A percentile compares a stretch with the other conserved stretches of the same genome.
These are phyloP conservation scores for Zymoseptoria crescenta DNA, from an alignment of 2,329 filamentous ascomycete genomes.

Conservation along the genomic window DNA sequence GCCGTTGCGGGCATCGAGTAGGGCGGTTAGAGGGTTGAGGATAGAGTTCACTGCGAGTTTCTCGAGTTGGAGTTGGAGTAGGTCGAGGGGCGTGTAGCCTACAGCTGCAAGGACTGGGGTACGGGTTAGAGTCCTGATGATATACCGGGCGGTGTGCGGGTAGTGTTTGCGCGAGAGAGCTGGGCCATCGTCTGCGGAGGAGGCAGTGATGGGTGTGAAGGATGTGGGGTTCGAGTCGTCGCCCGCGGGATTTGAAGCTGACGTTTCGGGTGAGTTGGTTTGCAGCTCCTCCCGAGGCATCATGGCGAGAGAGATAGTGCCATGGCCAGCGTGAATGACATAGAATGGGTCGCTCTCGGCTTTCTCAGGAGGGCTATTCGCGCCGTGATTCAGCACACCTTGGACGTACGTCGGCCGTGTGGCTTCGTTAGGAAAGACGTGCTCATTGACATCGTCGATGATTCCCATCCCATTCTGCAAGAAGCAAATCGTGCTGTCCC, in stretches of 20 bases:
- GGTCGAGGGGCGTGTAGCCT: constrained; percentile 50
- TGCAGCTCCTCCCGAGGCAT: constrained; percentile 33
- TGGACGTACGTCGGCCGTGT: constrained; percentile 68
- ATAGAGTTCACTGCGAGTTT: constrained; percentile 67
- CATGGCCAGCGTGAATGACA: constrained; percentile 51
- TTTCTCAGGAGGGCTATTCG: constrained; percentile 36
- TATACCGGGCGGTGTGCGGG: constrained; percentile 46
- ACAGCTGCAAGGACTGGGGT: constrained; percentile 55
- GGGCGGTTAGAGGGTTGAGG: constrained; percentile 71
- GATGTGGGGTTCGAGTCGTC: neutral
- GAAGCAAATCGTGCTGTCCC: constrained; percentile 64
- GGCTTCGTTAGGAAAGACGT: constrained; percentile 59
- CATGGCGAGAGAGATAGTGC: constrained; percentile 50
- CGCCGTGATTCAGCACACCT: constrained; percentile 56
- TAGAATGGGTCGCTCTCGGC: constrained; percentile 38
- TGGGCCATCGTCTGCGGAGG: neutral
- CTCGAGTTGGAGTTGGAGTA: constrained; percentile 69
- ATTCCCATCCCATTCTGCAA: constrained; percentile 77
- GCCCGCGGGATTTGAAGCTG: neutral
- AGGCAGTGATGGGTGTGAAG: neutral
- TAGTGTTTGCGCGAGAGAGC: constrained; percentile 19
- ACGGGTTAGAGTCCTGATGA: constrained; percentile 57
- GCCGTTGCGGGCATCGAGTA: constrained; percentile 70
- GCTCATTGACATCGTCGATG: constrained; percentile 65
- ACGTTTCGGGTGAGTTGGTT: neutral